A percentile compares a stretch with the other conserved stretches of the same genome.
Conservation (phyloP, 192 early-diverging fungal genomes). For the Podila epigama region DNA sequence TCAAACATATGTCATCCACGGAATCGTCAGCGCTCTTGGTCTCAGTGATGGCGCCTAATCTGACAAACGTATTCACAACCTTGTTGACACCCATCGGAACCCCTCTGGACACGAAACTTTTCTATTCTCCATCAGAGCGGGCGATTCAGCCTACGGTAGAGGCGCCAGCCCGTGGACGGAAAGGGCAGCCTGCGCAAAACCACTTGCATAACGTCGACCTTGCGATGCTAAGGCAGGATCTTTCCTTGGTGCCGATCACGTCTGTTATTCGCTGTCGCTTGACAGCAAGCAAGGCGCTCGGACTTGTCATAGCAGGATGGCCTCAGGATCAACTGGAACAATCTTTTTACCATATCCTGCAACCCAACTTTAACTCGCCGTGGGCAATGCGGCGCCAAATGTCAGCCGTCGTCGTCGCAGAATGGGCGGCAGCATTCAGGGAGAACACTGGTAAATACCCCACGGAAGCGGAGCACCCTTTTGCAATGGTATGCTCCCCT, state of each 20-base stretch:
- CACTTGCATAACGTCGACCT: conserved; percentile 80
- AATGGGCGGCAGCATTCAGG: conserved; percentile 71
- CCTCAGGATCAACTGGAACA: conserved; percentile 55
- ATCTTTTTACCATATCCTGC: conserved; percentile 61
- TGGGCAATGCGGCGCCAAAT: conserved; percentile 84
- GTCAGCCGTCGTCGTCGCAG: conserved; percentile 78
- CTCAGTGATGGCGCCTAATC: conserved; percentile 34
- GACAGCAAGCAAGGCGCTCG: conserved; percentile 79
- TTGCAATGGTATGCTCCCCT: conserved; percentile 64
- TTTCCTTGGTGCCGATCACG: conserved; percentile 79
- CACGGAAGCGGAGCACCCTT: conserved; percentile 43
- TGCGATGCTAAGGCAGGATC: conserved; percentile 92
- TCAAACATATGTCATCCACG: conserved; percentile 13
- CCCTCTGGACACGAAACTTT: conserved; percentile 67
- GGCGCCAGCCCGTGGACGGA: conserved; percentile 21
- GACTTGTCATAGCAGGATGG: conserved; percentile 72
- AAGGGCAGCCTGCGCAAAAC: conserved; percentile 22
- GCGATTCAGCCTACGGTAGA: conserved; percentile 7
- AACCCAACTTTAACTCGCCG: conserved; percentile 68
- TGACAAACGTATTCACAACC: conserved; percentile 69
- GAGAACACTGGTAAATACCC: conserved; percentile 39
- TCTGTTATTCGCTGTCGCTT: conserved; percentile 85
- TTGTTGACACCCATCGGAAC: conserved; percentile 87
- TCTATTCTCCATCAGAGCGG: conserved; percentile 44
- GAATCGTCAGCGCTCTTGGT: conserved; percentile 18